Evolutionary conservation across 805 yeast genomes (phyloP).

Genomic region (Saccharomycopsis selenospora): DNA sequence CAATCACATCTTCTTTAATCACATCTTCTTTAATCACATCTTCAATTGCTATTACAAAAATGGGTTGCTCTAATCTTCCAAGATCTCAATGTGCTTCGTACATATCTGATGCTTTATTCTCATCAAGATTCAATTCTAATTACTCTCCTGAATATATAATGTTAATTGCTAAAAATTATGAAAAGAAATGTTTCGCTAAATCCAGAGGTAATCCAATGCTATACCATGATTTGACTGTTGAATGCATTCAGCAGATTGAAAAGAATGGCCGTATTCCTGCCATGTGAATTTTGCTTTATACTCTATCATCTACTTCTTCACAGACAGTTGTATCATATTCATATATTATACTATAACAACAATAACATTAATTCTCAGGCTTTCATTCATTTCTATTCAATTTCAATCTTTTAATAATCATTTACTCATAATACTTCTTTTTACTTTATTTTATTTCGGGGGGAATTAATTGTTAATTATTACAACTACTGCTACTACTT

Average conservation of each 20-base stretch:
- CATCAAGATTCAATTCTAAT: neutral
- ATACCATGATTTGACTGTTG: neutral
- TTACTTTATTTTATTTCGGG: too few species aligned
- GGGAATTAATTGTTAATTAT: too few species aligned
- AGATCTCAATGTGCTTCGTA: neutral
- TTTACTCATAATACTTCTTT: too few species aligned
- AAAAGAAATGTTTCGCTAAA: neutral
- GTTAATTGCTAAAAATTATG: constrained; percentile 2
- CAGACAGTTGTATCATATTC: neutral
- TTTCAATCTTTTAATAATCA: too few species aligned
- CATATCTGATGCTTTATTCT: constrained; percentile 1
- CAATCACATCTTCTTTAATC: too few species aligned
- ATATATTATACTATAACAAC: too few species aligned
- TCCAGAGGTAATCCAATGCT: neutral
- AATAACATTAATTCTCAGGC: too few species aligned
- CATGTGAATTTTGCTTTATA: neutral
- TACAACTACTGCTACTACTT: too few species aligned
- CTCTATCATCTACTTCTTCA: neutral
- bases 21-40: too few species aligned
- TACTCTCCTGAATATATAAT: constrained; percentile 1
- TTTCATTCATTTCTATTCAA: too few species aligned
- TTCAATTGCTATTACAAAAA: neutral
- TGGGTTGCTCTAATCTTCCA: constrained; percentile 1
- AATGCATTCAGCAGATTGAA: constrained; percentile 2
- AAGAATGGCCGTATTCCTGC: constrained; percentile 1